These are phyloP conservation scores for Peniophora sp. DNA, from an alignment of 1,284 basidiomycete species.

Conservation along the genomic window DNA sequence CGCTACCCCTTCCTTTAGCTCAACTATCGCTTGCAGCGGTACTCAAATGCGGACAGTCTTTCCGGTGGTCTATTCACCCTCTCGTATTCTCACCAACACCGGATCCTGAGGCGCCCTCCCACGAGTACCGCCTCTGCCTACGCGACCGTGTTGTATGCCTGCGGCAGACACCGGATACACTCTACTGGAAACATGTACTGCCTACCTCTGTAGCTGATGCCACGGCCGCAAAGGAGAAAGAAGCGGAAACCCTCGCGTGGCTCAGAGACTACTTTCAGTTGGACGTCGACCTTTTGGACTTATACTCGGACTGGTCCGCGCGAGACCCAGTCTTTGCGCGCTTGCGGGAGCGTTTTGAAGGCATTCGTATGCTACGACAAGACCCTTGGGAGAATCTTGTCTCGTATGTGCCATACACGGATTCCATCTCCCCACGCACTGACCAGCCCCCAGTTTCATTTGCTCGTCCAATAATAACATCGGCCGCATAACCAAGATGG, in stretches of 20 bases:
- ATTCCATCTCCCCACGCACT: background rate
- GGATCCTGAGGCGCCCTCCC: constrained; percentile 19
- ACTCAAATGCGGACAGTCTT: constrained; percentile 74
- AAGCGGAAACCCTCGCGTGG: constrained; percentile 68
- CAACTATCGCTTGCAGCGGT: constrained; percentile 69
- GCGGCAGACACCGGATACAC: constrained; percentile 57
- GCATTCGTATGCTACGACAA: constrained; percentile 78
- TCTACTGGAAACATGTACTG: constrained; percentile 51
- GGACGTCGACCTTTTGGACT: constrained; percentile 59
- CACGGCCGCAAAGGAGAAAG: constrained; percentile 12
- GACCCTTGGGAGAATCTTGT: constrained; percentile 95
- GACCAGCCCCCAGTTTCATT: constrained; percentile 70
- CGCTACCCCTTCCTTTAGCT: constrained; percentile 48
- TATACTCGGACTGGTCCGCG: constrained; percentile 76
- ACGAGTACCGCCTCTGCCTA: constrained; percentile 71
- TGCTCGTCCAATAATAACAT: constrained; percentile 99
- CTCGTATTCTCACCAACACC: constrained; percentile 18
- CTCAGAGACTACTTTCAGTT: constrained; percentile 89
- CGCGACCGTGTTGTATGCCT: constrained; percentile 79
- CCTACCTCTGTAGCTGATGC: constrained; percentile 49
- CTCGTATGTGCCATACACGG: constrained; percentile 57
- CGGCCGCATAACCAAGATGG: constrained; percentile 83
- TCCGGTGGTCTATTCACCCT: constrained; percentile 62
- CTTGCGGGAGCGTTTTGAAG: constrained; percentile 53
- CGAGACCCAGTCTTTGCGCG: constrained; percentile 72